Evolutionary conservation across 2,329 filamentous ascomycete genomes (phyloP).

Genomic region (Aureobasidium vineae): DNA sequence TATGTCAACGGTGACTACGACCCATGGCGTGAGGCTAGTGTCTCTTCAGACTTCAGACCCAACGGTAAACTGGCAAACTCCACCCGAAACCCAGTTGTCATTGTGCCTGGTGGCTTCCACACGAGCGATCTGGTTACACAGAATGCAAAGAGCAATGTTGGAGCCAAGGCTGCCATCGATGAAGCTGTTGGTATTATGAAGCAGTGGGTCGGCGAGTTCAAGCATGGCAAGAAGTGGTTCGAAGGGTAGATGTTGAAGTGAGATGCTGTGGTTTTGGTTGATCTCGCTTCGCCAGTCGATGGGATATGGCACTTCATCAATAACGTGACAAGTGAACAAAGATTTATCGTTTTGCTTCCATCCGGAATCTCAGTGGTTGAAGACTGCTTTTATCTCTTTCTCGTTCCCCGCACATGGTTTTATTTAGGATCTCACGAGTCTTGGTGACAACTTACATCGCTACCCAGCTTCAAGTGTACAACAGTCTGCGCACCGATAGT

Average conservation of each 20-base stretch:
- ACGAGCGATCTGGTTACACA: constrained; percentile 54
- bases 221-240: constrained; percentile 16
- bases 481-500: too few species aligned
- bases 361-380: not conserved
- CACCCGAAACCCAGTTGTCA: constrained; percentile 51
- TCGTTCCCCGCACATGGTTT: not conserved
- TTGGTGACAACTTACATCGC: too few species aligned
- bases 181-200: constrained; percentile 52
- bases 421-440: too few species aligned
- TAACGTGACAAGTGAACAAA: not conserved
- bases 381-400: not conserved
- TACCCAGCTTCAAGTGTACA: too few species aligned
- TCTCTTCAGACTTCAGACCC: constrained; percentile 55
- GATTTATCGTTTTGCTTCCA: not conserved
- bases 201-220: constrained; percentile 56
- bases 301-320: too few species aligned
- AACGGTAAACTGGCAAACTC: constrained; percentile 53
- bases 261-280: not conserved
- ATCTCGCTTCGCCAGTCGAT: not conserved
- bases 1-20: constrained; percentile 61
- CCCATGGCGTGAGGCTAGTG: constrained; percentile 57
- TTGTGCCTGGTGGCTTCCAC: constrained; percentile 57
- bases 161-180: constrained; percentile 52
- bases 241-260: not conserved
- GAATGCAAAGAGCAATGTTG: constrained; percentile 50